Conservation (phyloP, 2,329 filamentous ascomycete species). For the Penicillium sp. region DNA sequence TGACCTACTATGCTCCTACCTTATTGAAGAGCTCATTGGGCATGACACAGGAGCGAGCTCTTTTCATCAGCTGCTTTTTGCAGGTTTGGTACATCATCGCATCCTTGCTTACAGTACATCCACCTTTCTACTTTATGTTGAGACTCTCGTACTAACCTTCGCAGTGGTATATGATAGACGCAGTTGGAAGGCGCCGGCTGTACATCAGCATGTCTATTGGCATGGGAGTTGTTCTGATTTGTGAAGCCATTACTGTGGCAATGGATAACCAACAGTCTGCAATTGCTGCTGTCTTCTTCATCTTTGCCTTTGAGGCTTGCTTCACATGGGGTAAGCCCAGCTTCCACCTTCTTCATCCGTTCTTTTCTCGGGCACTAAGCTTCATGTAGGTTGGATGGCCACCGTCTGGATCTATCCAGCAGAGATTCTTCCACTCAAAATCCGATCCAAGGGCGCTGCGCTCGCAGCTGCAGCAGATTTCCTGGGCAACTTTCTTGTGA, state of each 20-base stretch:
- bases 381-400: conserved; percentile 22
- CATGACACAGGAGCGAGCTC: conserved; percentile 24
- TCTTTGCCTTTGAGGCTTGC: conserved; percentile 27
- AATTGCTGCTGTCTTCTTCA: conserved; percentile 25
- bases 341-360: neutral
- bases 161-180: conserved; percentile 19
- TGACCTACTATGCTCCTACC: conserved; percentile 29
- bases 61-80: conserved; percentile 30
- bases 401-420: conserved; percentile 25
- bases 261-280: conserved; percentile 13
- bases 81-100: conserved; percentile 33
- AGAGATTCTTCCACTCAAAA: conserved; percentile 22
- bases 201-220: conserved; percentile 19
- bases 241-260: conserved; percentile 25
- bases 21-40: conserved; percentile 27
- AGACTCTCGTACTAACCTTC: neutral
- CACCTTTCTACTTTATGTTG: conserved; percentile 16
- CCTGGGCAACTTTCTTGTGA: conserved; percentile 28
- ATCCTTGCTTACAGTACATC: conserved; percentile 30
- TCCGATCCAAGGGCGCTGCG: conserved; percentile 32
- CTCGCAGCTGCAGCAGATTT: conserved; percentile 37
- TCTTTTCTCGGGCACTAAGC: neutral
- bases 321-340: conserved; percentile 22
- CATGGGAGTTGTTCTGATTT: conserved; percentile 27
- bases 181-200: conserved; percentile 13